These are phyloP conservation scores for Pneumocystis murina DNA, from an alignment of 1,139 yeast genomes.

Conservation along the genomic window DNA sequence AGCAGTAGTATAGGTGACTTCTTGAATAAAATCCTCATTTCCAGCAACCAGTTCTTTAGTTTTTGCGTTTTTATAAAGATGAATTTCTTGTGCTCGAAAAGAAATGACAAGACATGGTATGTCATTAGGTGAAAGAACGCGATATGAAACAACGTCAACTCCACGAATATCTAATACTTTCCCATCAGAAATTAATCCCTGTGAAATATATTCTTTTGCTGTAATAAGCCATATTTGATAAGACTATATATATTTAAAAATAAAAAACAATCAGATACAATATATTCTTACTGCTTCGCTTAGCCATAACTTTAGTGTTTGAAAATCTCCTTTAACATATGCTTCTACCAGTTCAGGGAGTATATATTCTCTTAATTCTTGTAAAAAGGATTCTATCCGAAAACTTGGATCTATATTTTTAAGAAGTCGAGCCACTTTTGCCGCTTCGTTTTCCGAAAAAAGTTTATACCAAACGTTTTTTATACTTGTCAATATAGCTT, in stretches of 20 bases:
- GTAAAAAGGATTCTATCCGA: constrained; percentile 63
- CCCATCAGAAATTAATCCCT: constrained; percentile 84
- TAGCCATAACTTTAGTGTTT: constrained; percentile 73
- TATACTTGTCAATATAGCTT: constrained; percentile 67
- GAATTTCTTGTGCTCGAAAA: constrained; percentile 94
- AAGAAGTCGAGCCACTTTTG: constrained; percentile 74
- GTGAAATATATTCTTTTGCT: constrained; percentile 83
- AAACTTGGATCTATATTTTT: constrained; percentile 83
- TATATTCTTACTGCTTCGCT: constrained; percentile 50
- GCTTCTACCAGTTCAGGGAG: constrained; percentile 95
- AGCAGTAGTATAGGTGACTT: constrained; percentile 92
- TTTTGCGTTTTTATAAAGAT: constrained; percentile 72
- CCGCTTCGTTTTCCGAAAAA: constrained; percentile 93
- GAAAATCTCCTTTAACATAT: constrained; percentile 80
- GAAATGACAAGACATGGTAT: constrained; percentile 86
- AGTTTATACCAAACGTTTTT: constrained; percentile 39
- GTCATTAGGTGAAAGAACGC: constrained; percentile 79
- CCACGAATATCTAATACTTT: constrained; percentile 88
- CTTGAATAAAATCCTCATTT: constrained; percentile 79
- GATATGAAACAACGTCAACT: constrained; percentile 81
- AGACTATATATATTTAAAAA: constrained; percentile 29
- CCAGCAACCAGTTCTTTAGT: constrained; percentile 96
- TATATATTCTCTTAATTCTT: constrained; percentile 77
- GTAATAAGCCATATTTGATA: constrained; percentile 88
- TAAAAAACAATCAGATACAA: background rate